phyloP scores from a whole-genome alignment of 2,329 filamentous ascomycete genomes.

The Helminthosporium solani region DNA sequence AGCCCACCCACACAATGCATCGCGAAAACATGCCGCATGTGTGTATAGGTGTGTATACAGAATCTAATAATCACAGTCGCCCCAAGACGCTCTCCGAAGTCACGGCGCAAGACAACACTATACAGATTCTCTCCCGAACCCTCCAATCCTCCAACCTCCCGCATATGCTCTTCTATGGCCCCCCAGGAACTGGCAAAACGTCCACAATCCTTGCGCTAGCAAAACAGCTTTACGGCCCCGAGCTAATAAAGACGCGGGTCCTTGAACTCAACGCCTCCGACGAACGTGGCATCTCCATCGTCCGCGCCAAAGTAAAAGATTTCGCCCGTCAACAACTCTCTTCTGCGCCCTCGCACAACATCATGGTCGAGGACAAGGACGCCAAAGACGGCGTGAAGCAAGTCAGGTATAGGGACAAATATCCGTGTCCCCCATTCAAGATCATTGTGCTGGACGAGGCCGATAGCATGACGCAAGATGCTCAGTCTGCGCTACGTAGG shows the following conservation, averaged over 20 bases:
- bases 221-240: slow-evolving; percentile 95
- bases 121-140: slow-evolving; percentile 86
- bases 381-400: slow-evolving; percentile 25
- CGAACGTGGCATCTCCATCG: slow-evolving; percentile 95
- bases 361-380: slow-evolving; percentile 51
- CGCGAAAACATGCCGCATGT: not conserved
- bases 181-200: slow-evolving; percentile 96
- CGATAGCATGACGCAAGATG: slow-evolving; percentile 98
- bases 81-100: slow-evolving; percentile 94
- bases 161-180: slow-evolving; percentile 99
- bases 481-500: slow-evolving; percentile 84
- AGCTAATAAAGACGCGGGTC: slow-evolving; percentile 89
- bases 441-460: slow-evolving; percentile 98
- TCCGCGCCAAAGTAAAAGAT: slow-evolving; percentile 96
- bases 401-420: slow-evolving; percentile 60
- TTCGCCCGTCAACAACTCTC: slow-evolving; percentile 95
- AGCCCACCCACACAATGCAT: slow-evolving; percentile 8
- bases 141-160: slow-evolving; percentile 96
- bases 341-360: slow-evolving; percentile 68
- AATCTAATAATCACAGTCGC: slow-evolving; percentile 59
- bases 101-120: slow-evolving; percentile 94
- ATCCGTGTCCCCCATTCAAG: slow-evolving; percentile 96
- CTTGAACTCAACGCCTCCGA: slow-evolving; percentile 99
- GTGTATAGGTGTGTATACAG: too few species aligned
- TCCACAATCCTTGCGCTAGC: slow-evolving; percentile 95